Evolutionary conservation across 169 alveolate genomes (phyloP).

Genomic region (Eimeria maxima): DNA sequence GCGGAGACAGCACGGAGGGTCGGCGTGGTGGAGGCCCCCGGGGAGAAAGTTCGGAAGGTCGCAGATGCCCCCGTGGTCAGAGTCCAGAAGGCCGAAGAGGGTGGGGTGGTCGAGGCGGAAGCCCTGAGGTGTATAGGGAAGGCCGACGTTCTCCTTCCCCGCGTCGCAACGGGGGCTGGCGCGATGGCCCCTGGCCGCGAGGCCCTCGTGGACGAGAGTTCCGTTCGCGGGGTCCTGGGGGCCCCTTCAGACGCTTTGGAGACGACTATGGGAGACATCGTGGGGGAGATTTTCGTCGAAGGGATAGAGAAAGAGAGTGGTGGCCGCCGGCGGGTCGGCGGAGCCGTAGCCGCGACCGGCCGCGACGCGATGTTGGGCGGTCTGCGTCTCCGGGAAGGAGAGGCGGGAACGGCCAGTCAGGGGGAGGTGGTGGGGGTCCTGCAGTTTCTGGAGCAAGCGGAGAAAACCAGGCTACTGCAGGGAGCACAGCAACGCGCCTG

Average conservation of each 20-base stretch:
- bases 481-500: conserved; percentile 57
- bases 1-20: conserved; percentile 43
- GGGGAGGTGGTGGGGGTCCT: conserved; percentile 82
- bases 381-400: conserved; percentile 60
- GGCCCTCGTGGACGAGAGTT: conserved; percentile 63
- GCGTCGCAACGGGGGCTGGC: conserved; percentile 52
- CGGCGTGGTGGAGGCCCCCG: conserved; percentile 57
- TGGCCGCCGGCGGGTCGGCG: conserved; percentile 75
- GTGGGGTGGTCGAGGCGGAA: conserved; percentile 57
- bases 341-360: conserved; percentile 72
- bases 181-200: conserved; percentile 58
- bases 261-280: conserved; percentile 69
- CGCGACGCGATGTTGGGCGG: conserved; percentile 51
- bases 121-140: conserved; percentile 51
- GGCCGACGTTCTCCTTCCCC: conserved; percentile 42
- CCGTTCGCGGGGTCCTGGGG: conserved; percentile 74
- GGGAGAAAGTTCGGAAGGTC: conserved; percentile 26
- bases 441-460: conserved; percentile 22
- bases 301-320: conserved; percentile 65
- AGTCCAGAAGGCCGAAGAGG: conserved; percentile 29
- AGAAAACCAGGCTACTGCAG: conserved; percentile 1
- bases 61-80: conserved; percentile 56
- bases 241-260: conserved; percentile 69
- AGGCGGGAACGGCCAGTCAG: conserved; percentile 43
- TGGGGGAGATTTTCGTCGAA: conserved; percentile 70